A percentile compares a stretch with the other conserved stretches of the same genome.
Conservation (phyloP, 257 asterid genomes). For the Nicotiana otophora region DNA sequence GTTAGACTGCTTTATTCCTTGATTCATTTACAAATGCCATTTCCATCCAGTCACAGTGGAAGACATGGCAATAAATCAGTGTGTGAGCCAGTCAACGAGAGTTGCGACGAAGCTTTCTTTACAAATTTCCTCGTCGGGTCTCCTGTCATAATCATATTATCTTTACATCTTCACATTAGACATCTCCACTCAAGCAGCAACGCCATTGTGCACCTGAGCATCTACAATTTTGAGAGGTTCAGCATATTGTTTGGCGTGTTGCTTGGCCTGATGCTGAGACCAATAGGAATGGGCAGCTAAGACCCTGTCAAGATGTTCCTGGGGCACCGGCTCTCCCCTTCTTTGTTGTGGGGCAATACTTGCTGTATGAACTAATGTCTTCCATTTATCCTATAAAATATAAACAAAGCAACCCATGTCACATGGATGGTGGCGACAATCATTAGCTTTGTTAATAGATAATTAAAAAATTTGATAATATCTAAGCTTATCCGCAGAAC, state of each 20-base stretch:
- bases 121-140: neutral
- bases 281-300: conserved; percentile 16
- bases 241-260: conserved; percentile 12
- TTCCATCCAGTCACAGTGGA: neutral
- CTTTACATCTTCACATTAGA: conserved; percentile 9
- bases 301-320: conserved; percentile 17
- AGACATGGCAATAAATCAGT: neutral
- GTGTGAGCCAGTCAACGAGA: neutral
- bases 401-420: neutral
- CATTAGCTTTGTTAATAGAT: neutral
- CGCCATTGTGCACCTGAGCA: neutral
- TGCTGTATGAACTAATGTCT: conserved; percentile 23
- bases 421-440: neutral
- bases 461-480: neutral
- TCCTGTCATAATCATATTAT: neutral
- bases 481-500: neutral
- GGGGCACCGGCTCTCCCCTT: conserved; percentile 23
- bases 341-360: conserved; percentile 23
- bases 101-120: neutral
- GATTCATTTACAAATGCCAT: neutral
- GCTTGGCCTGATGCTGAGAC: conserved; percentile 19
- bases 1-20: neutral
- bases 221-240: conserved; percentile 1
- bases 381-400: conserved; percentile 20
- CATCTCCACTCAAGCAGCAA: conserved; percentile 1